phyloP scores from a whole-genome alignment of 257 asterid genomes.

The Gentiana straminea region DNA sequence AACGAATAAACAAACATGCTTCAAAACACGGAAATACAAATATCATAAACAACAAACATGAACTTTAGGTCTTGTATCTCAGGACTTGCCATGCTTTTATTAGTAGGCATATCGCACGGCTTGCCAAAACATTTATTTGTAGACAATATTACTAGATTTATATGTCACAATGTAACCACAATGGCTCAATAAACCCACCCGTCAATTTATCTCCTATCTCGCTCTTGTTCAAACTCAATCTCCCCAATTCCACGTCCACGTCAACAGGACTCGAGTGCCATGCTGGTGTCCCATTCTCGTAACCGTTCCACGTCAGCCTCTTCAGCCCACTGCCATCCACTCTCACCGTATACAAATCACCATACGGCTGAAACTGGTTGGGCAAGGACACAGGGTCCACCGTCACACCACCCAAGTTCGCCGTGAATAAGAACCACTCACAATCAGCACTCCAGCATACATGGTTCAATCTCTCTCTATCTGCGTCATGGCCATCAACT shows the following conservation, averaged over 20 bases:
- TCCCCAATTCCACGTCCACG: slow-evolving; percentile 11
- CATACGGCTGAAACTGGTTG: slow-evolving; percentile 82
- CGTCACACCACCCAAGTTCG: slow-evolving; percentile 62
- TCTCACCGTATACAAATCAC: slow-evolving; percentile 56
- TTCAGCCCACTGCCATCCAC: slow-evolving; percentile 64
- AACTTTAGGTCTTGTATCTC: no score
- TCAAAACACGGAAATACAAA: no score
- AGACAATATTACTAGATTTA: slow-evolving; percentile 1
- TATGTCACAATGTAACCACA: slow-evolving; percentile 48
- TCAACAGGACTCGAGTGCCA: slow-evolving; percentile 42
- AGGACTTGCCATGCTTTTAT: no score
- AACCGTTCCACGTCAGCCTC: slow-evolving; percentile 69
- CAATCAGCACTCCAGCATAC: slow-evolving; percentile 71
- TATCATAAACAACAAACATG: no score
- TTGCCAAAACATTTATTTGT: no score
- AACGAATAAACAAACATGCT: no score
- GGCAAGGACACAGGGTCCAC: slow-evolving; percentile 68
- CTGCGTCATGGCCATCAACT: slow-evolving; percentile 23
- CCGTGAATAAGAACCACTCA: slow-evolving; percentile 67
- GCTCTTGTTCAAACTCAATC: slow-evolving; percentile 11
- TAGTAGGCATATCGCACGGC: no score
- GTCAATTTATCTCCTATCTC: slow-evolving; percentile 30
- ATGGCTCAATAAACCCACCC: slow-evolving; percentile 52
- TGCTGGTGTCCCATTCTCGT: slow-evolving; percentile 75
- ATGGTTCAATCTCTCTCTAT: slow-evolving; percentile 65